A percentile compares a stretch with the other conserved stretches of the same genome.
Evolutionary conservation across 805 yeast species (phyloP).

Genomic region (Candida piceae): DNA sequence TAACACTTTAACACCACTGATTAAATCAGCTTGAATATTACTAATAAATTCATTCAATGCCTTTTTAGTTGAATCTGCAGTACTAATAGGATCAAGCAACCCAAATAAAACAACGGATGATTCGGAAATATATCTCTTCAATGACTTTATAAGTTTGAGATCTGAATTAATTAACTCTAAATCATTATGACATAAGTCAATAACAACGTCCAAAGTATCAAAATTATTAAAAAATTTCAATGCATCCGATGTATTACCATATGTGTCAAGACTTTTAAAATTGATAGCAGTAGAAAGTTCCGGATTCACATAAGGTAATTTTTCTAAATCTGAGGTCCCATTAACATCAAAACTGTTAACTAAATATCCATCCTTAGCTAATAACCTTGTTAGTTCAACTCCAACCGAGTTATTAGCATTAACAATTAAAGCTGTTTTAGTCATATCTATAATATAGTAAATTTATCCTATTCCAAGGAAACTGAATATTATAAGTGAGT

Average conservation of each 20-base stretch:
- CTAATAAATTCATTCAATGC: not conserved
- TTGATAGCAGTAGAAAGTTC: not conserved
- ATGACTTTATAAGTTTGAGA: not conserved
- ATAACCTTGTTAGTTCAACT: not conserved
- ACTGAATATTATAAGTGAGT: no score
- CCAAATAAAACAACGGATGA: slow-evolving; percentile 1
- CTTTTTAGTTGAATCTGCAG: not conserved
- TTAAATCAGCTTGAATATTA: not conserved
- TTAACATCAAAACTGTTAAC: not conserved
- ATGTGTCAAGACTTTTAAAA: not conserved
- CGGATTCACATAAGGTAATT: not conserved
- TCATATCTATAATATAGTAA: no score
- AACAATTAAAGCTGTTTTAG: not conserved
- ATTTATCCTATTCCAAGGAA: no score
- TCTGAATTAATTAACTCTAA: slow-evolving; percentile 9
- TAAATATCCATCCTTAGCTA: not conserved
- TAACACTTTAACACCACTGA: not conserved
- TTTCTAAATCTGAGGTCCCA: not conserved
- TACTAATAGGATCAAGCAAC: not conserved
- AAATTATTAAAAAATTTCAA: not conserved
- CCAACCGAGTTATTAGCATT: slow-evolving; percentile 1
- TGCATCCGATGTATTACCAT: no score
- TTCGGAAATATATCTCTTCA: not conserved
- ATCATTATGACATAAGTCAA: not conserved
- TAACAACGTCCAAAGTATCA: not conserved